Base-by-base conservation (phyloP, 495 filamentous ascomycete genomes). In the Geopyxis carbonaria region DNA sequence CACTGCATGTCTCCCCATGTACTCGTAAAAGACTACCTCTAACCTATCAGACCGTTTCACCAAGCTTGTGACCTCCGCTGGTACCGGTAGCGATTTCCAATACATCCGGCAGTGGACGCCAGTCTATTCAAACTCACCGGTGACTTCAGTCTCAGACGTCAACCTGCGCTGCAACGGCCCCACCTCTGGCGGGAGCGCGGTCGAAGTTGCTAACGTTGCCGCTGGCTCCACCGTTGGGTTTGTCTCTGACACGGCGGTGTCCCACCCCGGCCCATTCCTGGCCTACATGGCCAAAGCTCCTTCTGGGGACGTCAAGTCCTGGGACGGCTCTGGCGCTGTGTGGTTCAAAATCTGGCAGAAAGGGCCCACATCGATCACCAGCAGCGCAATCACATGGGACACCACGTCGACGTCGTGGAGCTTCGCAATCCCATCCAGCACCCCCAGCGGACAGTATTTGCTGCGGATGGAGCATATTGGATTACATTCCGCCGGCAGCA, bases 111-210 rank as follows among this genome's bases (percentile, higher is more conserved):
- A n/a, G n/a, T n/a, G n/a, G n/a, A 60, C 59, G 38, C 69, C 70
- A 58, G 62, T 57, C 38, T 72, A 70, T 61, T 58, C 65, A 48
- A 75, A 75, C 57, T 70, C 66, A 19, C 70, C 69, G 5, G 70
- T 73, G 7, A 67, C 63, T 15, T 57, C 66, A 42, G 58, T 73
- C 1, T 45, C 65, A 2, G 65, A 62, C 7, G 57, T 50, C 4
- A 66, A 74, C 33, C 60, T 76, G 33, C 59, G 69, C 0, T 76
- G 71, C 61, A 76, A 76, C 33, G 69, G 65, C 19, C 68, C 67
- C 40, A 68, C 66, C 22, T n/a, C 58, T 14, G 66, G 65, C 8
- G 46, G 53, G 15, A 58, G 46, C 42, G 72, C 69, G 0, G 52
- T 55, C 13, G 65, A 61, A 0, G n/a, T n/a, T n/a, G 48, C 62